Evolutionary conservation across 1,139 yeast species (phyloP).

Genomic region (Candida frijolesensis): DNA sequence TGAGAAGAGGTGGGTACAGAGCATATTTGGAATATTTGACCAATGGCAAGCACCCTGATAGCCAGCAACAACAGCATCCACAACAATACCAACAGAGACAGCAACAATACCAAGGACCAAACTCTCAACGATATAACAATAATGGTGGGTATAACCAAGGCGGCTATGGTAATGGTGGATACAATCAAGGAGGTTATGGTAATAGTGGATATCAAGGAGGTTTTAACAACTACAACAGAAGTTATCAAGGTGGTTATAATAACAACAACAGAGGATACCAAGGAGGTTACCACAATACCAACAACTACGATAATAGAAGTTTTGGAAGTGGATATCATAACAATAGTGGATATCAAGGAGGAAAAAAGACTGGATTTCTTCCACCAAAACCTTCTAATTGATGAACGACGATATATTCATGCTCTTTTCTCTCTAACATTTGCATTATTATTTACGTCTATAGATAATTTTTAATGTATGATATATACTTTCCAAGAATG

Average conservation of each 20-base stretch:
- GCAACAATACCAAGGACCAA: conserved; percentile 13
- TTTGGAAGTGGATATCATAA: conserved; percentile 9
- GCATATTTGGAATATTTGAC: conserved; percentile 26
- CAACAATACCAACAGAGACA: conserved; percentile 7
- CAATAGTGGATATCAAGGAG: background rate
- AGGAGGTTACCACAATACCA: conserved; percentile 12
- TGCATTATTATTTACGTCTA: conserved; percentile 1
- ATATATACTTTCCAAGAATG: conserved; percentile 27
- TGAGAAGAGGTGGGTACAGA: conserved; percentile 48
- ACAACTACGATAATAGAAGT: conserved; percentile 13
- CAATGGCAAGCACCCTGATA: conserved; percentile 3
- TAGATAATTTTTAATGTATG: conserved; percentile 12
- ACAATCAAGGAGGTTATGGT: background rate
- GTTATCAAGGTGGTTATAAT: conserved; percentile 14
- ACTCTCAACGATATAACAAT: conserved; percentile 14
- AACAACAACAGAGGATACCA: conserved; percentile 19
- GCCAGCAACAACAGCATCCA: conserved; percentile 2
- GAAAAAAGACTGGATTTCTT: conserved; percentile 14
- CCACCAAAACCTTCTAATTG: conserved; percentile 12
- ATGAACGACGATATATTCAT: background rate
- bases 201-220: conserved; percentile 10
- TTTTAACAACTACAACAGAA: conserved; percentile 14
- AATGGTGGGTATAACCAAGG: conserved; percentile 10
- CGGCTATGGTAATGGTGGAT: conserved; percentile 15
- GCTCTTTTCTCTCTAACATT: too few relatives aligned